Evolutionary conservation across 441 rosid genomes (phyloP).

Genomic region (Viola pubescens): DNA sequence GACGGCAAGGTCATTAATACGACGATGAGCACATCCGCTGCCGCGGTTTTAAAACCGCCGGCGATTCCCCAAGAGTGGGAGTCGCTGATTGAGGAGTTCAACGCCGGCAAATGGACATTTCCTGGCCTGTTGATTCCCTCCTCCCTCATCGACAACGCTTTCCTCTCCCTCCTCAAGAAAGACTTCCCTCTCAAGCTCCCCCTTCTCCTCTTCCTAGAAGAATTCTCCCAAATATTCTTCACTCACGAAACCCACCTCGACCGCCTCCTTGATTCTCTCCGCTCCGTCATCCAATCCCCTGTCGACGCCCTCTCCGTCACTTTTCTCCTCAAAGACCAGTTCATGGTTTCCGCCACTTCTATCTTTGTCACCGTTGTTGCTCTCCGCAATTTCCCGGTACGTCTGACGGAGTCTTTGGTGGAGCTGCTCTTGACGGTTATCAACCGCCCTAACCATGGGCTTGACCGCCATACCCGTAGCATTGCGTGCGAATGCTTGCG

Average conservation of each 20-base stretch:
- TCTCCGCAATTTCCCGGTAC: slow-evolving; percentile 33
- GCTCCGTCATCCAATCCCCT: slow-evolving; percentile 61
- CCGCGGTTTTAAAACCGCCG: slow-evolving; percentile 27
- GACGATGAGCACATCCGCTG: too few species aligned
- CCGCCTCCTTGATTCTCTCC: slow-evolving; percentile 59
- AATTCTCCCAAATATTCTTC: slow-evolving; percentile 43
- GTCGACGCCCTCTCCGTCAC: slow-evolving; percentile 40
- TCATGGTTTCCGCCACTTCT: slow-evolving; percentile 63
- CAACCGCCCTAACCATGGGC: slow-evolving; percentile 81
- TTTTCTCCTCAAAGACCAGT: slow-evolving; percentile 60
- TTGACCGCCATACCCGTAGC: slow-evolving; percentile 76
- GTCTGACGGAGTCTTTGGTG: slow-evolving; percentile 59
- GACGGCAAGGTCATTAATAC: too few species aligned
- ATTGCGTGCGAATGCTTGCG: slow-evolving; percentile 82
- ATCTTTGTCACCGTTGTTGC: slow-evolving; percentile 48
- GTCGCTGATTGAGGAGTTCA: slow-evolving; percentile 63
- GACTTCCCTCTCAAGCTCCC: slow-evolving; percentile 66
- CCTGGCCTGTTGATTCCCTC: slow-evolving; percentile 18
- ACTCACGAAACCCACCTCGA: slow-evolving; percentile 25
- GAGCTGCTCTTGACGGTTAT: slow-evolving; percentile 65
- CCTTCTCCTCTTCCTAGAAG: slow-evolving; percentile 68
- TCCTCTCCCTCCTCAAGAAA: slow-evolving; percentile 50
- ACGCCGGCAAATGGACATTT: slow-evolving; percentile 44
- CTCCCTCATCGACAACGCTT: slow-evolving; percentile 46
- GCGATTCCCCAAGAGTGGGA: slow-evolving; percentile 77